Conservation (phyloP, 495 filamentous ascomycete genomes). For the Podospora sp. region DNA sequence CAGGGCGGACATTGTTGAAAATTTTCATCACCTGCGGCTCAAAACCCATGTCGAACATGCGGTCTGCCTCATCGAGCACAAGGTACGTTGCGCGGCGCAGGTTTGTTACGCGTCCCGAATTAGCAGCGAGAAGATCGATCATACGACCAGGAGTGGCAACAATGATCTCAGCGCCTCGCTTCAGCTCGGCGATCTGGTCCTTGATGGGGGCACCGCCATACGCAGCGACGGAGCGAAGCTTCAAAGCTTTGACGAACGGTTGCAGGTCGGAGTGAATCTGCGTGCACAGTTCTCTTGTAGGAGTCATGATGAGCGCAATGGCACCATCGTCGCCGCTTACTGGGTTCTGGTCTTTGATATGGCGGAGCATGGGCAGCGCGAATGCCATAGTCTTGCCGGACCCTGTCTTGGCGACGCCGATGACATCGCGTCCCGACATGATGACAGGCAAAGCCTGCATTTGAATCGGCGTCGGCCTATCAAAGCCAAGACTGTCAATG, state of each 20-base stretch:
- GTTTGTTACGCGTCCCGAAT: constrained; percentile 90
- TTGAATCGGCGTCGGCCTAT: constrained; percentile 90
- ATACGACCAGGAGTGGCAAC: constrained; percentile 96
- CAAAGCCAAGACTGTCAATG: constrained; percentile 79
- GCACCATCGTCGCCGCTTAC: constrained; percentile 86
- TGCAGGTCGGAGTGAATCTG: constrained; percentile 95
- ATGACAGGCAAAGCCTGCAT: constrained; percentile 92
- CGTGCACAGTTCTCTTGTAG: constrained; percentile 90
- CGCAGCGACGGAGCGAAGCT: constrained; percentile 89
- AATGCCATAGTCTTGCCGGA: constrained; percentile 99
- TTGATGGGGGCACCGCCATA: constrained; percentile 97
- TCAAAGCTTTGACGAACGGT: constrained; percentile 86
- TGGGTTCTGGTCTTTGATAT: constrained; percentile 91
- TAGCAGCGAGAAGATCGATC: constrained; percentile 92
- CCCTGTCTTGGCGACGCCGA: constrained; percentile 96
- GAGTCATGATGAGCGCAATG: constrained; percentile 85
- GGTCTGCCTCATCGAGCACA: constrained; percentile 95
- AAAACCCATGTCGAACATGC: constrained; percentile 99
- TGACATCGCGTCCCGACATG: constrained; percentile 95
- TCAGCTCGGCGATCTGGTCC: constrained; percentile 95
- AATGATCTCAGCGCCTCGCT: constrained; percentile 92
- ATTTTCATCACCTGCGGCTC: constrained; percentile 99
- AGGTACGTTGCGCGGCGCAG: constrained; percentile 86
- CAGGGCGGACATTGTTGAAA: constrained; percentile 82
- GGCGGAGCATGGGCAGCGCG: constrained; percentile 91